A percentile compares a stretch with the other conserved stretches of the same genome.
Conservation (phyloP, 2,329 filamentous ascomycete genomes). For the Boeremia lycopersici region DNA sequence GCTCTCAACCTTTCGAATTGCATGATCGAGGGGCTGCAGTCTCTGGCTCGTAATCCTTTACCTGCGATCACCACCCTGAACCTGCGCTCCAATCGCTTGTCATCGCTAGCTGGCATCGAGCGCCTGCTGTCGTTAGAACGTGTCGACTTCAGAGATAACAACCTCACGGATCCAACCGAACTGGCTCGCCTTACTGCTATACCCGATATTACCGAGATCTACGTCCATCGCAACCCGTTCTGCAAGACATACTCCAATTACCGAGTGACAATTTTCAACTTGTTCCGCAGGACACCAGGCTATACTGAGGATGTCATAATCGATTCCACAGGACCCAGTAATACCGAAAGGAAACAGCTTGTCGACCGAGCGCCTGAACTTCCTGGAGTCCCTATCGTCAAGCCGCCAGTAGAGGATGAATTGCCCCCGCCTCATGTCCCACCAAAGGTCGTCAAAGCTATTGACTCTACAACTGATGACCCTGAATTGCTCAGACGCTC, state of each 20-base stretch:
- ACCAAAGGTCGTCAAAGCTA: slow-evolving; percentile 58
- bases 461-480: slow-evolving; percentile 27
- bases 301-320: slow-evolving; percentile 91
- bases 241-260: slow-evolving; percentile 85
- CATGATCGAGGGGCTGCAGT: slow-evolving; percentile 95
- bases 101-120: slow-evolving; percentile 88
- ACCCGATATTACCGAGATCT: slow-evolving; percentile 89
- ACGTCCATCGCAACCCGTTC: slow-evolving; percentile 91
- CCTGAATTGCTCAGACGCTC: slow-evolving; percentile 30
- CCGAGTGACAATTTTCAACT: slow-evolving; percentile 89
- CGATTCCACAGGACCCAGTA: slow-evolving; percentile 82
- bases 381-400: slow-evolving; percentile 77
- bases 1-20: slow-evolving; percentile 94
- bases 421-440: slow-evolving; percentile 61
- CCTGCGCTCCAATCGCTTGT: slow-evolving; percentile 83
- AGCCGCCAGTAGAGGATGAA: slow-evolving; percentile 67
- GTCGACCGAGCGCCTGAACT: slow-evolving; percentile 80
- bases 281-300: slow-evolving; percentile 88
- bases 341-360: slow-evolving; percentile 81
- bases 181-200: slow-evolving; percentile 87
- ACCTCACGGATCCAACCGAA: slow-evolving; percentile 87
- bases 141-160: slow-evolving; percentile 89
- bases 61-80: slow-evolving; percentile 94
- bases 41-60: slow-evolving; percentile 81
- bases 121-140: slow-evolving; percentile 86